phyloP scores from a whole-genome alignment of 306 rosid species.

The Quercus bicolor region DNA sequence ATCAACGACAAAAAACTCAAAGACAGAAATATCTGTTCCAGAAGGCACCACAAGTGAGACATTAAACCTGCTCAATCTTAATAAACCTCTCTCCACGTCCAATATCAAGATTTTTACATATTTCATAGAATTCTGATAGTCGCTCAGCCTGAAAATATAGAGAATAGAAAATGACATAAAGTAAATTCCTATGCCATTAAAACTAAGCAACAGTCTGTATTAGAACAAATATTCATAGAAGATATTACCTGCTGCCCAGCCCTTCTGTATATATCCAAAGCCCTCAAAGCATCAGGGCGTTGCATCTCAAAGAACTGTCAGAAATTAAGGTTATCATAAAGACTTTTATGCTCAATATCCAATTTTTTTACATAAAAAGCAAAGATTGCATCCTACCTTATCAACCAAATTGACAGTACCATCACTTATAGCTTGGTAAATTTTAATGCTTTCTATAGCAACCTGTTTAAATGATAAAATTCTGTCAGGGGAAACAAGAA shows the following conservation, averaged over 20 bases:
- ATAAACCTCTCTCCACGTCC: slow-evolving; percentile 89
- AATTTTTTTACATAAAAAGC: slow-evolving; percentile 28
- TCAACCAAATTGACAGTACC: slow-evolving; percentile 96
- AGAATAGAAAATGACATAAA: slow-evolving; percentile 5
- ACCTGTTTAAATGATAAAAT: slow-evolving; percentile 50
- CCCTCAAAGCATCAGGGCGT: slow-evolving; percentile 76
- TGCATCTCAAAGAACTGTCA: slow-evolving; percentile 98
- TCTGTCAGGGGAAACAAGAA: slow-evolving; percentile 23
- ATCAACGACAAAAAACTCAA: background rate
- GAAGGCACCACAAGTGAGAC: slow-evolving; percentile 20
- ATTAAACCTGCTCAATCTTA: slow-evolving; percentile 90
- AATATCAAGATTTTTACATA: slow-evolving; percentile 81
- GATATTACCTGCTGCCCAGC: slow-evolving; percentile 88
- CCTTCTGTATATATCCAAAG: slow-evolving; percentile 86
- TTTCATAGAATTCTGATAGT: slow-evolving; percentile 89
- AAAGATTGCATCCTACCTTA: slow-evolving; percentile 56
- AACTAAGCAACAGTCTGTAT: background rate
- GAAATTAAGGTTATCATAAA: slow-evolving; percentile 21
- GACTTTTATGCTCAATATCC: slow-evolving; percentile 25
- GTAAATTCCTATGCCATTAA: background rate
- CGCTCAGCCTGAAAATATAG: slow-evolving; percentile 73
- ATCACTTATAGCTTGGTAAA: slow-evolving; percentile 95
- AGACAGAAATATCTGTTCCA: background rate
- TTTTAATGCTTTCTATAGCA: slow-evolving; percentile 85
- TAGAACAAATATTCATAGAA: slow-evolving; percentile 1